These are phyloP conservation scores for Phoma sp. DNA, from an alignment of 2,329 filamentous ascomycete genomes.

Conservation along the genomic window DNA sequence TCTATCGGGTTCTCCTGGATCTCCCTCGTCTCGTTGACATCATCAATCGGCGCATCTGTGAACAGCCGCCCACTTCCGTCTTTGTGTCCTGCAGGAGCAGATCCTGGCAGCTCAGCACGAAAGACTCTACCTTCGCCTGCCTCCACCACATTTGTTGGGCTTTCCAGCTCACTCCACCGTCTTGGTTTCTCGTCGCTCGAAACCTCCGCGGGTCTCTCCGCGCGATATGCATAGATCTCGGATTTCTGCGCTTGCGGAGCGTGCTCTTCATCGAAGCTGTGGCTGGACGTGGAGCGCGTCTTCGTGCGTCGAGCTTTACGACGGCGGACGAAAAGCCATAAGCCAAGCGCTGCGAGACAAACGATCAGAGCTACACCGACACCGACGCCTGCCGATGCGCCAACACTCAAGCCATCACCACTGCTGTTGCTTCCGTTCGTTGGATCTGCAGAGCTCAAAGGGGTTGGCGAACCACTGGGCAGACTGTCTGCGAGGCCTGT, in stretches of 20 bases:
- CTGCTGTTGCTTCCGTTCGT: neutral
- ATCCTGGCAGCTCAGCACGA: slow-evolving; percentile 23
- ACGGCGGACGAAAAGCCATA: slow-evolving; percentile 22
- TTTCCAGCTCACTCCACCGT: slow-evolving; percentile 18
- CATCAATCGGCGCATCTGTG: slow-evolving; percentile 20
- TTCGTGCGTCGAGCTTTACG: slow-evolving; percentile 12
- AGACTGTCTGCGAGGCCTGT: slow-evolving; percentile 7
- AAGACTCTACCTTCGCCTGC: slow-evolving; percentile 10
- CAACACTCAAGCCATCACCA: slow-evolving; percentile 11
- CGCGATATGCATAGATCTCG: slow-evolving; percentile 10
- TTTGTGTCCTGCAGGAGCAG: slow-evolving; percentile 1
- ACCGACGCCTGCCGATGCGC: slow-evolving; percentile 25
- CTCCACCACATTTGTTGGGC: slow-evolving; percentile 16
- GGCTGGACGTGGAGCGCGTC: neutral
- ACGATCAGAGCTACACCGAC: slow-evolving; percentile 21
- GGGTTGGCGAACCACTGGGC: slow-evolving; percentile 1
- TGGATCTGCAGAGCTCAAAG: neutral
- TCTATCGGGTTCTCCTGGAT: slow-evolving; percentile 4
- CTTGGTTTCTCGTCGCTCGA: slow-evolving; percentile 12
- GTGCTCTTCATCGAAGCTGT: slow-evolving; percentile 24
- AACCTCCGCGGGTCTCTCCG: neutral
- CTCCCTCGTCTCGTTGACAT: slow-evolving; percentile 7
- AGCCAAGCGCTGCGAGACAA: slow-evolving; percentile 17
- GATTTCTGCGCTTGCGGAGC: slow-evolving; percentile 4
- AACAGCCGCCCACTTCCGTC: slow-evolving; percentile 19